Evolutionary conservation across 805 yeast species (phyloP).

Genomic region (Candida piceae): DNA sequence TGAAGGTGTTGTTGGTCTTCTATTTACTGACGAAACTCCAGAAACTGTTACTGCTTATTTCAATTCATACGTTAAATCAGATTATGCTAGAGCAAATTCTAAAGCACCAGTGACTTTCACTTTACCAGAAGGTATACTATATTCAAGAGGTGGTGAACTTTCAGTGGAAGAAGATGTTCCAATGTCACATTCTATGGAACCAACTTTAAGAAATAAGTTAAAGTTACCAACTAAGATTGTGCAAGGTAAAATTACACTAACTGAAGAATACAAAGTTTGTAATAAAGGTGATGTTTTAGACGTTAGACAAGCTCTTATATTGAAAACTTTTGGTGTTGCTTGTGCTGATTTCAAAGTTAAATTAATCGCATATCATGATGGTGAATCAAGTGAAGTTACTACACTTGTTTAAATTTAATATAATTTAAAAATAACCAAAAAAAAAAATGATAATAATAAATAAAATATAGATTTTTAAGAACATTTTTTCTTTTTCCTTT

Average conservation of each 20-base stretch:
- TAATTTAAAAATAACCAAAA: too few species aligned
- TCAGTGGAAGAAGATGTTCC: slow-evolving; percentile 91
- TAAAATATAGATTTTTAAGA: too few species aligned
- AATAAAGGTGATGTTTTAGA: slow-evolving; percentile 74
- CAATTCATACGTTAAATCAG: slow-evolving; percentile 67
- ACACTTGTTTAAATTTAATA: too few species aligned
- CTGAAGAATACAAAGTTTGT: slow-evolving; percentile 76
- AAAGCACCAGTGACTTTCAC: slow-evolving; percentile 77
- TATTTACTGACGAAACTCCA: slow-evolving; percentile 85
- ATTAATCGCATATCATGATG: slow-evolving; percentile 72
- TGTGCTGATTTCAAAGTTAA: slow-evolving; percentile 85
- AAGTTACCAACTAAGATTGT: slow-evolving; percentile 90
- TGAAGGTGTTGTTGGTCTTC: slow-evolving; percentile 78
- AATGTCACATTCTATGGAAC: slow-evolving; percentile 93
- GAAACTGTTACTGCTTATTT: slow-evolving; percentile 90
- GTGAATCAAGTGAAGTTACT: slow-evolving; percentile 39
- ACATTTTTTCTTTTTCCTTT: too few species aligned
- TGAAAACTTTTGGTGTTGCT: slow-evolving; percentile 95
- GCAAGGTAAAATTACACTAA: slow-evolving; percentile 78
- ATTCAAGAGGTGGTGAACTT: slow-evolving; percentile 93
- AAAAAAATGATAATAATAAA: too few species aligned
- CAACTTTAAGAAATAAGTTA: slow-evolving; percentile 80
- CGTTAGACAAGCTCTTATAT: slow-evolving; percentile 83
- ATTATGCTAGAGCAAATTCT: slow-evolving; percentile 86
- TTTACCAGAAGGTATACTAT: slow-evolving; percentile 86